phyloP scores from a whole-genome alignment of 2,329 filamentous ascomycete genomes.

The Colletotrichum tropicicola region DNA sequence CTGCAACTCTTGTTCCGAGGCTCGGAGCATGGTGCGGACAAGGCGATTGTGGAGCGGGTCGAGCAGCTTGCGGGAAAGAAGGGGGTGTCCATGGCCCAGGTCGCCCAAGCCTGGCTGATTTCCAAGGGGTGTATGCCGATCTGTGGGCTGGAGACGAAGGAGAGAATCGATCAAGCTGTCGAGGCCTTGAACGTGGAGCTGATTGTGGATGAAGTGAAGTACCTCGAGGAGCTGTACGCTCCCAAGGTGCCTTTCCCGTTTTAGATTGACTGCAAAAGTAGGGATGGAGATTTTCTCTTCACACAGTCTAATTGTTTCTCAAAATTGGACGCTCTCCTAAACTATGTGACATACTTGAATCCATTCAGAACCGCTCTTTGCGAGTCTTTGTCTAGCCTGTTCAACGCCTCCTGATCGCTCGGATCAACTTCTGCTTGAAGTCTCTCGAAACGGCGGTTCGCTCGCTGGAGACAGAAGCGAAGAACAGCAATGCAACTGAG shows the following conservation, averaged over 20 bases:
- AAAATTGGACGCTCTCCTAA: too few species aligned
- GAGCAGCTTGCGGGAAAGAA: constrained; percentile 14
- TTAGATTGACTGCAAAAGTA: too few species aligned
- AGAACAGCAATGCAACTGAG: constrained; percentile 34
- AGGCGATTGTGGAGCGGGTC: not conserved
- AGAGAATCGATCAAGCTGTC: constrained; percentile 24
- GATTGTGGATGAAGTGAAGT: not conserved
- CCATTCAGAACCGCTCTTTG: not conserved
- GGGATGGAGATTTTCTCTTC: too few species aligned
- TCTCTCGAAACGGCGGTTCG: constrained; percentile 21
- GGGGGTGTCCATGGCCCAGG: constrained; percentile 17
- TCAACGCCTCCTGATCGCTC: not conserved
- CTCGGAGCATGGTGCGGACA: not conserved
- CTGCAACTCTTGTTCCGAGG: constrained; percentile 14
- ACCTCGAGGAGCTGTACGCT: constrained; percentile 18
- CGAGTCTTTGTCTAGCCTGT: not conserved
- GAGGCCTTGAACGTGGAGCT: not conserved
- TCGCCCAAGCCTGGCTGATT: constrained; percentile 20
- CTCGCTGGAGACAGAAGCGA: constrained; percentile 30
- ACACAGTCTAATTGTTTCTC: too few species aligned
- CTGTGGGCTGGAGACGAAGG: constrained; percentile 13
- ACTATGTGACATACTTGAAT: not conserved
- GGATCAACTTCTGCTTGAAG: not conserved
- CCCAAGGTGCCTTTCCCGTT: constrained; percentile 3
- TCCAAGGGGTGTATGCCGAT: constrained; percentile 16